Evolutionary conservation across 495 filamentous ascomycete species (phyloP).

Genomic region (Hypomontagnella monticulosa): DNA sequence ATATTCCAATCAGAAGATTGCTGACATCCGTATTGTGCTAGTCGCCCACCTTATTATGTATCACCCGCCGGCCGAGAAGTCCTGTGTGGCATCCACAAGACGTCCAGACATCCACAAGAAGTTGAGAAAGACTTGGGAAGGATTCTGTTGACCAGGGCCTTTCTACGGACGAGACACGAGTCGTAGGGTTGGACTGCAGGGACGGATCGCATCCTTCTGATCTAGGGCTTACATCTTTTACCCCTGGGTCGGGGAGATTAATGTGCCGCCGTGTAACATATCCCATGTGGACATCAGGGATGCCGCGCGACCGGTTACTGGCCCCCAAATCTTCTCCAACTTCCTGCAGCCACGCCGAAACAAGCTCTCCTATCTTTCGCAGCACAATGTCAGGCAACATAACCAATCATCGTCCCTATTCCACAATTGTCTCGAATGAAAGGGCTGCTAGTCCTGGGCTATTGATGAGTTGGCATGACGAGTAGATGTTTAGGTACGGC

Average conservation of each 20-base stretch:
- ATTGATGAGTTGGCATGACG: constrained; percentile 19
- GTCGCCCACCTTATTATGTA: constrained; percentile 10
- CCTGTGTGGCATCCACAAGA: constrained; percentile 4
- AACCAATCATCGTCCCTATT: constrained; percentile 7
- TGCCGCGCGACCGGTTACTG: neutral
- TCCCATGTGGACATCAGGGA: constrained; percentile 37
- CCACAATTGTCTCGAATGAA: constrained; percentile 29
- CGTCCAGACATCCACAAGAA: too few species aligned
- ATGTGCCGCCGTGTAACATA: constrained; percentile 41
- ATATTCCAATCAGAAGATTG: constrained; percentile 18
- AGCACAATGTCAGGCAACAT: constrained; percentile 11
- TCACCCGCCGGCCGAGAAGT: constrained; percentile 14
- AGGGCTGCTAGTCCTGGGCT: constrained; percentile 12
- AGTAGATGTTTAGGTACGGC: constrained; percentile 9
- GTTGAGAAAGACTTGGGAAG: neutral
- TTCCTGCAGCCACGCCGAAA: constrained; percentile 34
- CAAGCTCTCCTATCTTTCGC: constrained; percentile 38
- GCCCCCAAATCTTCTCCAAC: constrained; percentile 38
- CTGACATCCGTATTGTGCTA: constrained; percentile 28
- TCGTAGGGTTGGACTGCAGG: constrained; percentile 37
- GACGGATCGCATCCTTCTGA: constrained; percentile 41
- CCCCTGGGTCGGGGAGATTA: constrained; percentile 45
- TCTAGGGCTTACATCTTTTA: constrained; percentile 44
- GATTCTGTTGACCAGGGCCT: neutral
- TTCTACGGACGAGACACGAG: constrained; percentile 22